Evolutionary conservation across 495 filamentous ascomycete genomes (phyloP).

Genomic region (Daldinia bambusicola): DNA sequence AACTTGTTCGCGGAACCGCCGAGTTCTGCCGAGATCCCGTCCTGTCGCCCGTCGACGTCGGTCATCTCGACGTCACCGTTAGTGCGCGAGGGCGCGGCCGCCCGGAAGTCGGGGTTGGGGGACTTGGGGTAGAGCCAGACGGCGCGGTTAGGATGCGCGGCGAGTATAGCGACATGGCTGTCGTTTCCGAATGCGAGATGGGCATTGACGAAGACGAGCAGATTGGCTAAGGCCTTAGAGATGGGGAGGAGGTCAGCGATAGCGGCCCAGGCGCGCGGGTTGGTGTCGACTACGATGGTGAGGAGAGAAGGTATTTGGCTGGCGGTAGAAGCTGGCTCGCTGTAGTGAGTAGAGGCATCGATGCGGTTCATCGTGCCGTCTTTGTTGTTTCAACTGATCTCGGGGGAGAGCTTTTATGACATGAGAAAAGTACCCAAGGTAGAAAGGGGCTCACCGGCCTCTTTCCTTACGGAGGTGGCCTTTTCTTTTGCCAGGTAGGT

Average conservation of each 20-base stretch:
- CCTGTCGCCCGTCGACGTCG: conserved; percentile 43
- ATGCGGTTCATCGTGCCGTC: conserved; percentile 79
- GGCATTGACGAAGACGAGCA: conserved; percentile 96
- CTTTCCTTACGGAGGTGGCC: not conserved
- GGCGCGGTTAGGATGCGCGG: conserved; percentile 84
- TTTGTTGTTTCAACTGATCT: not conserved
- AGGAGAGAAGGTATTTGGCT: conserved; percentile 85
- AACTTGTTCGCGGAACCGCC: conserved; percentile 81
- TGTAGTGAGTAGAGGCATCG: conserved; percentile 88
- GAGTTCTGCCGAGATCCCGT: conserved; percentile 49
- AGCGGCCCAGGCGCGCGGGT: conserved; percentile 91
- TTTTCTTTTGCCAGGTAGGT: not conserved
- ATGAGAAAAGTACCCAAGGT: not conserved
- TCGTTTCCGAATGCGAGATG: conserved; percentile 92
- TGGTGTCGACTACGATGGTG: conserved; percentile 93
- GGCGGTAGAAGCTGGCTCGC: conserved; percentile 57
- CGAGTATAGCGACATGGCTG: conserved; percentile 92
- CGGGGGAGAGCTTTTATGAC: not conserved
- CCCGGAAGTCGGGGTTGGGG: conserved; percentile 41
- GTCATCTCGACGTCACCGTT: conserved; percentile 55
- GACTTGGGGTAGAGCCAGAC: conserved; percentile 84
- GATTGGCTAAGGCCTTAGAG: conserved; percentile 83
- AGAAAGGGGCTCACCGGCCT: conserved; percentile 22
- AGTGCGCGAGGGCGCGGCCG: not conserved
- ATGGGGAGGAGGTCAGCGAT: conserved; percentile 81